Conservation (phyloP, 495 filamentous ascomycete genomes). For the Aspergillus bridgeri region DNA sequence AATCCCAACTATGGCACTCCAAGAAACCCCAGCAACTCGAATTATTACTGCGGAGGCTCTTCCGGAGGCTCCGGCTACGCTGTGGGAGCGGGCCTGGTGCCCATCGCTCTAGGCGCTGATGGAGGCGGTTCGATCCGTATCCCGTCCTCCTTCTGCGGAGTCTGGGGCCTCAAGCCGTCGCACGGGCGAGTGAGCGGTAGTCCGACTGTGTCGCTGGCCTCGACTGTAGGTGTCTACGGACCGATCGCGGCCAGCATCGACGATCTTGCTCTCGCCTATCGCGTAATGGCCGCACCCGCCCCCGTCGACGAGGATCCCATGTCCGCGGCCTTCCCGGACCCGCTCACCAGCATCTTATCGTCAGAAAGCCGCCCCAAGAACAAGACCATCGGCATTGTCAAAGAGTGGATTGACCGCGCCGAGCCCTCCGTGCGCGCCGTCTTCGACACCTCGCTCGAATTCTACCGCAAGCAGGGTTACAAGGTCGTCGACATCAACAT, state of each 20-base stretch:
- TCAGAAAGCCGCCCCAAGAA: constrained; percentile 22
- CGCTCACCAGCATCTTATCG: constrained; percentile 22
- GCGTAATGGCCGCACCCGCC: constrained; percentile 69
- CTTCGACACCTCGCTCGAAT: constrained; percentile 57
- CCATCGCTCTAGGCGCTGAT: constrained; percentile 80
- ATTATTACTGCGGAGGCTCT: constrained; percentile 86
- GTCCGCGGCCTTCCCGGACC: constrained; percentile 49
- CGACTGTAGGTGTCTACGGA: constrained; percentile 64
- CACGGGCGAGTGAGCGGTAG: constrained; percentile 68
- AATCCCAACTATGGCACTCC: constrained; percentile 80
- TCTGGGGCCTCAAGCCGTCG: constrained; percentile 84
- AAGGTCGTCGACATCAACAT: constrained; percentile 67
- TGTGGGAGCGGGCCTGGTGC: constrained; percentile 70
- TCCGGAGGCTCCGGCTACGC: constrained; percentile 82
- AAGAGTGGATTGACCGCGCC: constrained; percentile 70
- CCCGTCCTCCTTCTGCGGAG: constrained; percentile 77
- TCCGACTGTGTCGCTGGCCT: constrained; percentile 59
- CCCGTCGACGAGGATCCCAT: constrained; percentile 45
- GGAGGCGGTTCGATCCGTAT: constrained; percentile 84
- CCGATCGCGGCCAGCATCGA: constrained; percentile 74
- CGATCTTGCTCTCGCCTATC: constrained; percentile 81
- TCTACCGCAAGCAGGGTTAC: constrained; percentile 63
- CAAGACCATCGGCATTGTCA: constrained; percentile 67
- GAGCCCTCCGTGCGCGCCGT: constrained; percentile 57
- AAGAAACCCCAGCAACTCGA: constrained; percentile 72